Percentiles rank a stretch among this genome's conserved stretches.
Conservation (phyloP, 129 eudicot genomes). For the Dittrichia graveolens region DNA sequence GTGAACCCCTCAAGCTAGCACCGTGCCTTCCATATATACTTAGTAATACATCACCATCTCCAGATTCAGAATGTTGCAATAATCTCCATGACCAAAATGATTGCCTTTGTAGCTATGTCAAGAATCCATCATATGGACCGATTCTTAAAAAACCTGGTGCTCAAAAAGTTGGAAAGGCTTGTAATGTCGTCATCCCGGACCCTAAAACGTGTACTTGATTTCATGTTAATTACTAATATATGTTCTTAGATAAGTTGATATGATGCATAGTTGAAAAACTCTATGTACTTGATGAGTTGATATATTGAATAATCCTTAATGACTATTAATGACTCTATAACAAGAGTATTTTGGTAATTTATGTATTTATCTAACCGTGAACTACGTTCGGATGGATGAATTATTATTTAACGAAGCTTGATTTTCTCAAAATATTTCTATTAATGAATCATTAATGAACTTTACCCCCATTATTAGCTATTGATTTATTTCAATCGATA, state of each 20-base stretch:
- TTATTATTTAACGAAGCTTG: too few relatives aligned
- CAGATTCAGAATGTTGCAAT: conserved; percentile 27
- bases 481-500: too few relatives aligned
- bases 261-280: background rate
- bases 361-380: too few relatives aligned
- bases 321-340: too few relatives aligned
- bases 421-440: too few relatives aligned
- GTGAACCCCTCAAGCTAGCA: background rate
- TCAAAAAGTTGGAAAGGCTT: conserved; percentile 15
- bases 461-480: too few relatives aligned
- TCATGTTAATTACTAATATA: background rate
- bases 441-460: too few relatives aligned
- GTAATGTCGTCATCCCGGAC: conserved; percentile 11
- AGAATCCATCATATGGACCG: background rate
- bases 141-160: conserved; percentile 1
- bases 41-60: background rate
- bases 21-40: conserved; percentile 5
- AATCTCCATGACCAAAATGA: background rate
- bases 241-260: background rate
- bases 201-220: conserved; percentile 17
- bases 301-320: too few relatives aligned
- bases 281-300: background rate
- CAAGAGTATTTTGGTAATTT: too few relatives aligned
- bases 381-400: too few relatives aligned
- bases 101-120: conserved; percentile 18